A percentile compares a stretch with the other conserved stretches of the same genome.
These are phyloP conservation scores for Leishmania mexicana DNA, from an alignment of 208 protist genomes.

Conservation along the genomic window DNA sequence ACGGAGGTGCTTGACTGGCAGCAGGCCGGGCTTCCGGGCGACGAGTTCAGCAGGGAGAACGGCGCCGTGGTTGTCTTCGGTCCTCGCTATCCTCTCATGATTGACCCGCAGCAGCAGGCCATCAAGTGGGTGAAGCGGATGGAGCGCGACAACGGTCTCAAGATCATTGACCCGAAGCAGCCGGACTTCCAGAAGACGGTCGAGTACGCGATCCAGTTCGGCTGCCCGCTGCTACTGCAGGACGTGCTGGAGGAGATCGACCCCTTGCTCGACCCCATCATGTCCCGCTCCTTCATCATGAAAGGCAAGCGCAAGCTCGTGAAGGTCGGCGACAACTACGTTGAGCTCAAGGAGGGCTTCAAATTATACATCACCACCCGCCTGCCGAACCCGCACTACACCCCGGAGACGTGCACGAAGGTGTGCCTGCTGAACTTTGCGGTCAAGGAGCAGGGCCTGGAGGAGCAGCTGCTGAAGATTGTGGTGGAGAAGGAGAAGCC, in stretches of 20 bases:
- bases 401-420: constrained; percentile 98
- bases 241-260: constrained; percentile 98
- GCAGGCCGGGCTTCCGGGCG: constrained; percentile 95
- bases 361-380: constrained; percentile 98
- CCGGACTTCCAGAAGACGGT: constrained; percentile 95
- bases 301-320: constrained; percentile 92
- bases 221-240: constrained; percentile 96
- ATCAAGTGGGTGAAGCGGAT: constrained; percentile 99
- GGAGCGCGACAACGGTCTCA: constrained; percentile 93
- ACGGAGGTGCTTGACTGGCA: constrained; percentile 98
- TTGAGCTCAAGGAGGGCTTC: constrained; percentile 98
- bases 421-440: constrained; percentile 98
- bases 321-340: constrained; percentile 97
- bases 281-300: constrained; percentile 95
- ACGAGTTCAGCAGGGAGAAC: constrained; percentile 97
- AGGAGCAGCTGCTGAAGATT: constrained; percentile 98
- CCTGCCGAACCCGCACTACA: constrained; percentile 97
- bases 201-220: constrained; percentile 97
- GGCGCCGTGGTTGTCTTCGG: constrained; percentile 96
- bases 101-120: constrained; percentile 99
- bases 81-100: constrained; percentile 98
- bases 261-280: constrained; percentile 96
- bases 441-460: constrained; percentile 97
- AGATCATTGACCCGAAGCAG: constrained; percentile 96
- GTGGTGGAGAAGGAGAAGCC: constrained; percentile 97